Conservation (phyloP, 768 basidiomycete species). For the Mycena vulgaris region DNA sequence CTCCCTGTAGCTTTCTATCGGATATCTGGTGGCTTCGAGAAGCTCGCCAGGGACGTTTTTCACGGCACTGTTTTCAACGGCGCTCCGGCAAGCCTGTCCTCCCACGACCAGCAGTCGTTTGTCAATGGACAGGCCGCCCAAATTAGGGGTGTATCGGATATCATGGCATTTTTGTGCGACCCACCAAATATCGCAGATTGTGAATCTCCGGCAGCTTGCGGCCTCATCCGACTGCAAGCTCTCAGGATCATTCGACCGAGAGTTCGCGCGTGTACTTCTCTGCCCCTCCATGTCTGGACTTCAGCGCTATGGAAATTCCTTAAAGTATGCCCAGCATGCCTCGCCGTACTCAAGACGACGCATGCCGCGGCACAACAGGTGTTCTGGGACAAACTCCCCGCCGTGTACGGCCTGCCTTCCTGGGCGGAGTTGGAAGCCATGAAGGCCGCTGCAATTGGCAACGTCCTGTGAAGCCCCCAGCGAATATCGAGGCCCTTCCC, state of each 20-base stretch:
- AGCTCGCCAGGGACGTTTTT: neutral
- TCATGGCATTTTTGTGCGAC: neutral
- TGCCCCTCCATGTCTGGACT: neutral
- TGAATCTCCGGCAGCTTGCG: neutral
- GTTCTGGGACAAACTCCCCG: slow-evolving; percentile 21
- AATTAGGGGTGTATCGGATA: neutral
- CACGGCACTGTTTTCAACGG: slow-evolving; percentile 13
- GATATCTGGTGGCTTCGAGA: neutral
- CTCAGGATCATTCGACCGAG: neutral
- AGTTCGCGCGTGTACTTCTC: neutral
- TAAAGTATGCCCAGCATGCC: neutral
- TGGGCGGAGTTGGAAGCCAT: slow-evolving; percentile 17
- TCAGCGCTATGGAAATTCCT: neutral
- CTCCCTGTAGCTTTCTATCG: slow-evolving; percentile 10
- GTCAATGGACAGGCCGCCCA: neutral
- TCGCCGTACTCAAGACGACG: neutral
- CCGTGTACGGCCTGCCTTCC: neutral
- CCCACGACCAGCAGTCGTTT: neutral
- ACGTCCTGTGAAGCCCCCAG: too few species aligned
- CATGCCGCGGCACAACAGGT: neutral
- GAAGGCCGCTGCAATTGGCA: neutral
- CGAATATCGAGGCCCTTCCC: too few species aligned
- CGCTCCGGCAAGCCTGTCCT: neutral
- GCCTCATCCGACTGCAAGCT: neutral
- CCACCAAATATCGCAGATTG: neutral